phyloP scores from a whole-genome alignment of 768 basidiomycete species.

The Lactifluus piperatus region DNA sequence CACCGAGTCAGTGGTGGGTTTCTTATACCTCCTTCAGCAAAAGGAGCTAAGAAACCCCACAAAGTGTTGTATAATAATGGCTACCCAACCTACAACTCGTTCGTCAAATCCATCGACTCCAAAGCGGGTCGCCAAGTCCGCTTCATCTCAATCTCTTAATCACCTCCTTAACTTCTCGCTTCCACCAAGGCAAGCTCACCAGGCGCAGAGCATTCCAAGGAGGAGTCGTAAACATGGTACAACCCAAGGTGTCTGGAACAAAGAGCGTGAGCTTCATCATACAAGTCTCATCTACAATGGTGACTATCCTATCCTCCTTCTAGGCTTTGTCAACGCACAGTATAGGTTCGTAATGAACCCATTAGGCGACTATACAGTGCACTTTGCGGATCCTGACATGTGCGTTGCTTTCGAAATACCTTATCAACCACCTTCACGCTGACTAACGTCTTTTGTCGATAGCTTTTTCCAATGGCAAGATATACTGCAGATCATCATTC shows the following conservation, averaged over 20 bases:
- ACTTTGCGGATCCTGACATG: constrained; percentile 98
- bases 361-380: constrained; percentile 83
- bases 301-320: constrained; percentile 16
- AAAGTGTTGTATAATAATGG: constrained; percentile 8
- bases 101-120: constrained; percentile 31
- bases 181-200: constrained; percentile 72
- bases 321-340: constrained; percentile 93
- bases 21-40: constrained; percentile 33
- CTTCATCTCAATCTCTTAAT: constrained; percentile 57
- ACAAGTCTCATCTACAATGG: not conserved
- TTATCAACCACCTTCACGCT: constrained; percentile 16
- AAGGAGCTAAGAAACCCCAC: constrained; percentile 37
- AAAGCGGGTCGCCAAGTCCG: constrained; percentile 62
- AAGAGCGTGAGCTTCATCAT: constrained; percentile 68
- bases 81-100: constrained; percentile 23
- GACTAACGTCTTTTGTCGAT: not conserved
- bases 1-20: constrained; percentile 21
- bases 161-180: constrained; percentile 92
- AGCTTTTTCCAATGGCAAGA: constrained; percentile 97
- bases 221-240: constrained; percentile 65
- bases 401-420: constrained; percentile 32
- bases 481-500: constrained; percentile 90
- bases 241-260: constrained; percentile 69
- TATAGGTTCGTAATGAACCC: constrained; percentile 96
- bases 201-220: constrained; percentile 50